Conservation (phyloP, 441 rosid species). For the Bruguiera hainesii region DNA sequence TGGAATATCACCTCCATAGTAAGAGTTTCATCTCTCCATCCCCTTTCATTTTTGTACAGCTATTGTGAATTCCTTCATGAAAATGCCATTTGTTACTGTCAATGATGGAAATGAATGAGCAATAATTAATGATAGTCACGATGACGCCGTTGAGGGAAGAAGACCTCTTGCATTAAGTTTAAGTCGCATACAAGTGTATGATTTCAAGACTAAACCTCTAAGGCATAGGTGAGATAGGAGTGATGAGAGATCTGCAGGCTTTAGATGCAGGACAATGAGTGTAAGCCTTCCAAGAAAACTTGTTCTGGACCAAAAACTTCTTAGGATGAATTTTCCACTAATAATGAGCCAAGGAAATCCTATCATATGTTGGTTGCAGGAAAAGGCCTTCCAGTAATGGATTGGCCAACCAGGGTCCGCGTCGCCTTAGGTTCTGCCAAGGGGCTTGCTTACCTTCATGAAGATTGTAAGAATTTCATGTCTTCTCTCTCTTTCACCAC, state of each 20-base stretch:
- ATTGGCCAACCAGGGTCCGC: conserved; percentile 60
- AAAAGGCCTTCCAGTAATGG: conserved; percentile 70
- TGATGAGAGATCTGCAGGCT: too few species aligned
- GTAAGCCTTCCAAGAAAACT: too few species aligned
- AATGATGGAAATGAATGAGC: too few species aligned
- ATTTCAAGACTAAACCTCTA: too few species aligned
- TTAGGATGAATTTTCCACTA: too few species aligned
- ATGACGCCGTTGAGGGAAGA: not conserved
- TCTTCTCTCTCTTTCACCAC: not conserved
- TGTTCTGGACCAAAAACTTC: too few species aligned
- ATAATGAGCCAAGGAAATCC: not conserved
- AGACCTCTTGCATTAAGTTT: not conserved
- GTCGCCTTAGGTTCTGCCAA: conserved; percentile 89
- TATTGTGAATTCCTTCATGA: not conserved
- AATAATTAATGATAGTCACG: too few species aligned
- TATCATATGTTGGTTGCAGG: conserved; percentile 37
- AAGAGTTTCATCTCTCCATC: not conserved
- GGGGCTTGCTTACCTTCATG: conserved; percentile 96
- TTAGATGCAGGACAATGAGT: too few species aligned
- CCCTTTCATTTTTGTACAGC: not conserved
- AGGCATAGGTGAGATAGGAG: too few species aligned
- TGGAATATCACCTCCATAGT: conserved; percentile 88
- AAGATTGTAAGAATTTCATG: conserved; percentile 60
- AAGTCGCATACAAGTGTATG: not conserved
- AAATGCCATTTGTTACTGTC: not conserved